Evolutionary conservation across 306 rosid species (phyloP).

Genomic region (Hippophae gyantsensis): DNA sequence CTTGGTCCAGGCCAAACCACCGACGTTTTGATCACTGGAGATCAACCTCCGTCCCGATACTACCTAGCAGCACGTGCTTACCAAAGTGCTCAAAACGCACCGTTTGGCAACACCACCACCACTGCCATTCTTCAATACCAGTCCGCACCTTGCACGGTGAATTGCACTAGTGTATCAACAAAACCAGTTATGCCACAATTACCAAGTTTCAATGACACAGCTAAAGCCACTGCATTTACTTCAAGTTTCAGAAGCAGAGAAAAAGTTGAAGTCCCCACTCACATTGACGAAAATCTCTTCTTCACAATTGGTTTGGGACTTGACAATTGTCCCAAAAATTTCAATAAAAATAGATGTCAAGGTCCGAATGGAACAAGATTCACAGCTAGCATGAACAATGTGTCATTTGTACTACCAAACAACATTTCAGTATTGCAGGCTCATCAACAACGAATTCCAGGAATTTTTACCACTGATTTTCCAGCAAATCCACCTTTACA

Average conservation of each 20-base stretch:
- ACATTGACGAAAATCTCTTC: conserved; percentile 62
- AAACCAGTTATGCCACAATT: conserved; percentile 51
- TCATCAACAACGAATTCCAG: conserved; percentile 39
- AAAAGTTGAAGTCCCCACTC: conserved; percentile 52
- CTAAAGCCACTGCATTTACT: conserved; percentile 60
- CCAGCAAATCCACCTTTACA: conserved; percentile 54
- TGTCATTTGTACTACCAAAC: conserved; percentile 61
- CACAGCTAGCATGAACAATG: conserved; percentile 80
- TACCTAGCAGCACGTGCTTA: conserved; percentile 80
- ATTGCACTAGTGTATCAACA: conserved; percentile 5
- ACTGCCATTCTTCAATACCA: conserved; percentile 75
- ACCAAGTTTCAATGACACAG: conserved; percentile 78
- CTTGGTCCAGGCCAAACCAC: conserved; percentile 96
- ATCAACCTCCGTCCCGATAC: conserved; percentile 57
- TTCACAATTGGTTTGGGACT: conserved; percentile 70
- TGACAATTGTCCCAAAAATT: conserved; percentile 51
- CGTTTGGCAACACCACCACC: conserved; percentile 81
- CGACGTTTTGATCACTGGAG: conserved; percentile 64
- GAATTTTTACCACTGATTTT: conserved; percentile 65
- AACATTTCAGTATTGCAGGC: conserved; percentile 68
- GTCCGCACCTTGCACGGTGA: conserved; percentile 43
- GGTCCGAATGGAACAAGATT: conserved; percentile 91
- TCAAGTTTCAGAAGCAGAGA: conserved; percentile 43
- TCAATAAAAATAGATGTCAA: conserved; percentile 33
- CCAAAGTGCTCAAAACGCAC: conserved; percentile 59